These are phyloP conservation scores for Halenospora varia DNA, from an alignment of 495 filamentous ascomycete genomes.

Conservation along the genomic window DNA sequence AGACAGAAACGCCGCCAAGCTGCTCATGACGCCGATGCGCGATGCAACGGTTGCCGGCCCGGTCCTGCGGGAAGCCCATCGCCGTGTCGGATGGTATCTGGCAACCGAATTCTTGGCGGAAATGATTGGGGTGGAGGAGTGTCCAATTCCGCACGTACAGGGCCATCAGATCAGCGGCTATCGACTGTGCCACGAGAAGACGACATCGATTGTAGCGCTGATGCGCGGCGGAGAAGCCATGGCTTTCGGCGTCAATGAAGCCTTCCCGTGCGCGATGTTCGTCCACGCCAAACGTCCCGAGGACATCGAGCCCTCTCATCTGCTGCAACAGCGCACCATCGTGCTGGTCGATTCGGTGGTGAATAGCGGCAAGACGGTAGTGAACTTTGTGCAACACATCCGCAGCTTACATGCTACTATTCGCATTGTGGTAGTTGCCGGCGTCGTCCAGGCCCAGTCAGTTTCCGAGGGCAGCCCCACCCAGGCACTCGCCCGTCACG, in stretches of 20 bases:
- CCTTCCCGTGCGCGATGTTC: conserved; percentile 51
- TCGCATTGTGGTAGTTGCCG: conserved; percentile 52
- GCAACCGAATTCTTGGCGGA: neutral
- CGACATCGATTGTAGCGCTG: conserved; percentile 54
- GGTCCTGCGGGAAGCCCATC: conserved; percentile 45
- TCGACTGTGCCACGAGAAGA: conserved; percentile 43
- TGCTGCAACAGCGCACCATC: conserved; percentile 38
- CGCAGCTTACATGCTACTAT: conserved; percentile 38
- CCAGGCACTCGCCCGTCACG: conserved; percentile 21
- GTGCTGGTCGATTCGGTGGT: conserved; percentile 61
- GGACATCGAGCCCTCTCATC: conserved; percentile 42
- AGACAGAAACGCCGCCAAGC: conserved; percentile 35
- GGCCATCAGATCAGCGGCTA: conserved; percentile 45
- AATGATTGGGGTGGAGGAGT: neutral
- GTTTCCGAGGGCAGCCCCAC: conserved; percentile 26
- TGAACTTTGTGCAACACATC: conserved; percentile 51
- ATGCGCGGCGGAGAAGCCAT: conserved; percentile 68
- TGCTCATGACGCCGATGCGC: conserved; percentile 54
- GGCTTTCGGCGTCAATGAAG: conserved; percentile 58
- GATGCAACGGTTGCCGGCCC: conserved; percentile 43
- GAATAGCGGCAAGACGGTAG: conserved; percentile 50
- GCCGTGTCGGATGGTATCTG: neutral
- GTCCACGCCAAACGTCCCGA: conserved; percentile 46
- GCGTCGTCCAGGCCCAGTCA: conserved; percentile 47
- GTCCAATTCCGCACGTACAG: conserved; percentile 49